phyloP scores from a whole-genome alignment of 2,329 filamentous ascomycete species.

The Coleophoma eucalyptorum region DNA sequence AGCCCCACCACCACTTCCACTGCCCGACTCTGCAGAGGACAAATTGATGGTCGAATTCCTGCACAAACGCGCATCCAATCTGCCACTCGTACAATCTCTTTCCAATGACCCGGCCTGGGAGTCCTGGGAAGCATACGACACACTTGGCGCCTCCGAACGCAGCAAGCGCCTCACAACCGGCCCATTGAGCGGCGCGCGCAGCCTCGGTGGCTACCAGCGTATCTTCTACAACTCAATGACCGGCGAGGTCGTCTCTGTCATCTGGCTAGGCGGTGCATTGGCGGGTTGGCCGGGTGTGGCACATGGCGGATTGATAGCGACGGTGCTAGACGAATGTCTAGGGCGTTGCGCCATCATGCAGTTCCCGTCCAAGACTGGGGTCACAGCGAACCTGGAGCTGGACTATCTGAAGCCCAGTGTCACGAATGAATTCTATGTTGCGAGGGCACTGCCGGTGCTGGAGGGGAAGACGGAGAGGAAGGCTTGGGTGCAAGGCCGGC shows the following conservation, averaged over 20 bases:
- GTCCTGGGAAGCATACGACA: conserved; percentile 39
- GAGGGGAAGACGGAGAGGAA: conserved; percentile 40
- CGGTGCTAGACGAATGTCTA: conserved; percentile 65
- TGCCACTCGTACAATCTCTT: conserved; percentile 45
- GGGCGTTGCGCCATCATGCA: conserved; percentile 54
- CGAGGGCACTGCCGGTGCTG: conserved; percentile 44
- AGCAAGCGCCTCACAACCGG: conserved; percentile 35
- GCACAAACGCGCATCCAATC: conserved; percentile 35
- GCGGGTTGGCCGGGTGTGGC: conserved; percentile 68
- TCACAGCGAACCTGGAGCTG: conserved; percentile 55
- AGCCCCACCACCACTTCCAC: conserved; percentile 37
- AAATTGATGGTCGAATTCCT: conserved; percentile 34
- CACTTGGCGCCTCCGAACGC: conserved; percentile 11
- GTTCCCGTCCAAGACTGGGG: conserved; percentile 44
- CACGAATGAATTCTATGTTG: conserved; percentile 59
- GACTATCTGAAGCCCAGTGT: conserved; percentile 59
- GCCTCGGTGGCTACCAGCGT: conserved; percentile 48
- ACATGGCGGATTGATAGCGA: conserved; percentile 69
- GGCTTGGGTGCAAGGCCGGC: conserved; percentile 46
- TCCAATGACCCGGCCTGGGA: conserved; percentile 37
- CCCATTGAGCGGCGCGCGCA: conserved; percentile 36
- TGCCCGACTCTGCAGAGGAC: conserved; percentile 37
- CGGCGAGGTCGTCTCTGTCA: conserved; percentile 56
- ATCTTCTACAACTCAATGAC: conserved; percentile 60
- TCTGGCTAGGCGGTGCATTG: conserved; percentile 63